A percentile compares a stretch with the other conserved stretches of the same genome.
These are phyloP conservation scores for Leptosphaerulina australis DNA, from an alignment of 2,329 filamentous ascomycete species.

Conservation along the genomic window DNA sequence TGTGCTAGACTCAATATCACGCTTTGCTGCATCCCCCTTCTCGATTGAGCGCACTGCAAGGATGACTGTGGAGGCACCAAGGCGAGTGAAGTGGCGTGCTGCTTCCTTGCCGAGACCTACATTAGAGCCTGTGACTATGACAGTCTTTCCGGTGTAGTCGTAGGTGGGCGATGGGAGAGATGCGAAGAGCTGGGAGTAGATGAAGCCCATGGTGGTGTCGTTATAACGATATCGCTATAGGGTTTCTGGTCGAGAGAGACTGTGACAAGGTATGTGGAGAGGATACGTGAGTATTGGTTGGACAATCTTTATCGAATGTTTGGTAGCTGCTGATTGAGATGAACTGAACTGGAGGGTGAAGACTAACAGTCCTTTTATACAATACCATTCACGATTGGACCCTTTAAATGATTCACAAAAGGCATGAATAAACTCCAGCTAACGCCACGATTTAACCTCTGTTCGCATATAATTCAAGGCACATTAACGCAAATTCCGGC, in stretches of 20 bases:
- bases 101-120: conserved; percentile 43
- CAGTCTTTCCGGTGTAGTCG: conserved; percentile 39
- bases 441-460: too few species aligned
- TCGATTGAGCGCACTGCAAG: conserved; percentile 37
- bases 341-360: not conserved
- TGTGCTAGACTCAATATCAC: conserved; percentile 27
- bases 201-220: conserved; percentile 1
- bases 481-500: too few species aligned
- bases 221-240: too few species aligned
- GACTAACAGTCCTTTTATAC: too few species aligned
- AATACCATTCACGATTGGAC: too few species aligned
- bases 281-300: too few species aligned
- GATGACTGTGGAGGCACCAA: conserved; percentile 34
- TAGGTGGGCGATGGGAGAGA: conserved; percentile 28
- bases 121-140: conserved; percentile 52
- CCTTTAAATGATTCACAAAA: too few species aligned
- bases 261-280: too few species aligned
- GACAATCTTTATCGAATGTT: too few species aligned
- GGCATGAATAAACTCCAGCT: too few species aligned
- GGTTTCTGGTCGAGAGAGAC: too few species aligned
- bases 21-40: conserved; percentile 40
- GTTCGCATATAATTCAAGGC: too few species aligned
- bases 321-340: not conserved
- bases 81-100: conserved; percentile 34
- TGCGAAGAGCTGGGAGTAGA: conserved; percentile 37